Base-by-base conservation (phyloP, 371 early-diverging fungal genomes). In the Umbelopsis sp. region DNA sequence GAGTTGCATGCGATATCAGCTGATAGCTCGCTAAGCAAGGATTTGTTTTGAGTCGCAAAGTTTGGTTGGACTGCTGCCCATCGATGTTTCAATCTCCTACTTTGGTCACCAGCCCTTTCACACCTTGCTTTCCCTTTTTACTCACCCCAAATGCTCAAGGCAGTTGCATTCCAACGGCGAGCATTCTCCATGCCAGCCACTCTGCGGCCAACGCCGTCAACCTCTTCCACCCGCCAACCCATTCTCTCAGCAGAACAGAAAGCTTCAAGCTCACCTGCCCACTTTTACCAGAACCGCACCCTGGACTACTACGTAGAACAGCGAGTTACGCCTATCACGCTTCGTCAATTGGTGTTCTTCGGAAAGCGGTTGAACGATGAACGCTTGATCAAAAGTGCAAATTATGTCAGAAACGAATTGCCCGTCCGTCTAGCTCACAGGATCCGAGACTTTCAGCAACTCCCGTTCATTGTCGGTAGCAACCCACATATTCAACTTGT, bases 381-480 rank as follows among this genome's bases (percentile, higher is more conserved):
- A 16, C 93, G 94, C 71, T 86, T 98, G 7, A 67, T 97, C 16
- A 87, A 89, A 62, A 88, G 91, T 10, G 96, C 94, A 35, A 94
- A 96, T 74, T 96, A 95, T 86, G 92, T 96, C 37, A 89, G 95
- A 20, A 83, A 89, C 24, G 97, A 98, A 78, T 85, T 98, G 4
- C 90, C 96, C 1, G 89, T 97, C 11, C 91, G 98, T 20, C 84
- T 98, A 29, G 94, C 99, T 6, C 94, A 96, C 77, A 89, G 97
- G 4, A 95, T 98, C 44, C 86, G 91, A 22, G 94, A 92, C 69
- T 94, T 95, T 72, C 94, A 93, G 67, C 90, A 89, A 45, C 83
- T 97, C 35, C 98, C 98, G 2, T 97, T 94, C 70, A 92, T 96
- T 52, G 93, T 96, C 14, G 97, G 96, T 14, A 92, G 92, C 20